Evolutionary conservation across 306 rosid species (phyloP), one percentile per base, ranked within the genome.

Genomic region (Castanea sativa): DNA sequence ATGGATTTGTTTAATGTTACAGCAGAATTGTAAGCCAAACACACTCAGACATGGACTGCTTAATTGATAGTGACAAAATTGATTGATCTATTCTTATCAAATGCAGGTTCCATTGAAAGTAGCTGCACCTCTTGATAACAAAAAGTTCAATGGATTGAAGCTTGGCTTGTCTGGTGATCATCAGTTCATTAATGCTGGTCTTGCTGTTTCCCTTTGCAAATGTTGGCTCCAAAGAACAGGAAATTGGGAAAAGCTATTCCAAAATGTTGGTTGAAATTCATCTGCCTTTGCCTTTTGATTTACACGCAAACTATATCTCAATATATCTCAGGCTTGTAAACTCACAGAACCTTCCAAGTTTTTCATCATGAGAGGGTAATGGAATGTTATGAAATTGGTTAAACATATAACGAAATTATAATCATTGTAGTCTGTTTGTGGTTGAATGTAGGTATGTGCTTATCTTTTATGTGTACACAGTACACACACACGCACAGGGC

Each of bases 191-290:
- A 92, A 90, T 78, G 94, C 94, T 73, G 90, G 95, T 84, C 97
- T 92, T 73, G 92, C 93, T 55, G 89, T 90, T 73, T 86, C 97
- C 73, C 95, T 92, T 29, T 90, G 86, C 74, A 89, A 83, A 83
- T 89, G 92, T 81, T 92, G 97, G 97, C 97, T 89, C 78, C 93
- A 89, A 78, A 89, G 89, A 84, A 90, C 91, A 14, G 95, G 97
- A 69, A 89, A 92, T 75, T 88, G 90, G 94, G 89, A 81, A 64
- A 87, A 75, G 75, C 25, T 76, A 13, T 78, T 78, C 79, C 82
- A 84, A 83, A 84, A 87, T 33, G 92, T 89, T 79, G 73, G 89
- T 87, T 53, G 75, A 78, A 69, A 63, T 55, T 76, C 64, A 68
- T 30, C 32, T 80, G 5, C 49, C 58, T 73, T 69, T 51, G 57